Evolutionary conservation across 2,329 filamentous ascomycete genomes (phyloP).

Genomic region (Colletotrichum sp.): DNA sequence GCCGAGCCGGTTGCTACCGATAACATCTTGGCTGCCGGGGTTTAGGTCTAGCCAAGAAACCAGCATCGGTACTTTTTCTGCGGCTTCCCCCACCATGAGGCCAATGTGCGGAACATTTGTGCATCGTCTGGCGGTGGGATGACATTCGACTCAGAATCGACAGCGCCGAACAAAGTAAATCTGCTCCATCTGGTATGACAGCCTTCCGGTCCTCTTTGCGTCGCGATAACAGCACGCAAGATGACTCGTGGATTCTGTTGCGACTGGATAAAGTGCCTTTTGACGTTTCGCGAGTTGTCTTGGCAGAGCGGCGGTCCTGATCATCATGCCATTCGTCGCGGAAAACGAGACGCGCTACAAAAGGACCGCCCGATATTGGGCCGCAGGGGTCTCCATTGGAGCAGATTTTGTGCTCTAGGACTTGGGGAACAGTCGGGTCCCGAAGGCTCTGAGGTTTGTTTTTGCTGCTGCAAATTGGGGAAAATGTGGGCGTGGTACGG

Average conservation of each 20-base stretch:
- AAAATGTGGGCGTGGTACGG: neutral
- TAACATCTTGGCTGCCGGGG: neutral
- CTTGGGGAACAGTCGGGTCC: neutral
- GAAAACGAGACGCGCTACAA: conserved; percentile 6
- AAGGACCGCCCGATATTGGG: conserved; percentile 3
- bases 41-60: neutral
- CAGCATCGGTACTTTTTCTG: neutral
- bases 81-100: neutral
- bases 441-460: neutral
- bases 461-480: neutral
- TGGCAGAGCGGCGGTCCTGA: neutral
- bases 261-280: neutral
- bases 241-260: neutral
- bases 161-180: neutral
- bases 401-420: neutral
- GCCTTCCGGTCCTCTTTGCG: neutral
- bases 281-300: neutral
- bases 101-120: neutral
- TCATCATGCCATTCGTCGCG: conserved; percentile 9
- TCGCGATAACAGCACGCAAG: neutral
- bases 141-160: neutral
- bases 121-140: neutral
- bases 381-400: conserved; percentile 1
- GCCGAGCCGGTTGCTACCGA: conserved; percentile 8
- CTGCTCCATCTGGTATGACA: no score